Evolutionary conservation across 768 basidiomycete genomes (phyloP), one percentile per base, ranked within the genome.

Genomic region (Hypsizygus marmoreus): DNA sequence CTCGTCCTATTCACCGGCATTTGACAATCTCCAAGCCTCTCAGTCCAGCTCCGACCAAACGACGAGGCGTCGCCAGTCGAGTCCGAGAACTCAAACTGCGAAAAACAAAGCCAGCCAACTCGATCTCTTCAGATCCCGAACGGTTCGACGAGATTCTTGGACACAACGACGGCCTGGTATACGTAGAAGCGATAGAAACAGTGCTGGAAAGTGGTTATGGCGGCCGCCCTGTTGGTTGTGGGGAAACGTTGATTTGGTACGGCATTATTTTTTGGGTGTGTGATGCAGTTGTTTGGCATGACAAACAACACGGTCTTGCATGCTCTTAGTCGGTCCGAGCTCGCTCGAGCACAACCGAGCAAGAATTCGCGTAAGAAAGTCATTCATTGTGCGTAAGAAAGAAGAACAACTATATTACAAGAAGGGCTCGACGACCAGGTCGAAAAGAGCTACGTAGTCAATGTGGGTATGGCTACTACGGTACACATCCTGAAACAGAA

Each of bases 101-200:
- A 33, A 53, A 50, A 42, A 37, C 43, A 47, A 19, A 22, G 28
- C 33, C 38, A 49, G 40, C 50, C 43, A 25, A 36, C 49, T 65
- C 67, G 83, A 85, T 85, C 85, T 88, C 75, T 51, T 40, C 67
- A 69, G 75, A 82, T 89, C 71, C 76, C 62, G 64, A 65, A 83
- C 75, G 74, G 81, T 85, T 85, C 68, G 64, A 51, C 50, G 65
- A 70, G 73, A 64, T 86, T 81, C 67, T 80, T 86, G 74, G 74
- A 80, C 71, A 49, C 51, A 39, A 42, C 17, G 49, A 45, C 49
- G 63, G 62, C 59, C 46, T 54, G 36, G 17, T 31, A 31, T 37
- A 24, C 25, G 44, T 30, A 45, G 59, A 37, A 47, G 42, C 40
- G 48, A 55, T 53, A 40, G 22, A 49, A 52, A 43, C 29, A 40